Evolutionary conservation across 2,329 filamentous ascomycete genomes (phyloP).

Genomic region (Seiridium unicorne): DNA sequence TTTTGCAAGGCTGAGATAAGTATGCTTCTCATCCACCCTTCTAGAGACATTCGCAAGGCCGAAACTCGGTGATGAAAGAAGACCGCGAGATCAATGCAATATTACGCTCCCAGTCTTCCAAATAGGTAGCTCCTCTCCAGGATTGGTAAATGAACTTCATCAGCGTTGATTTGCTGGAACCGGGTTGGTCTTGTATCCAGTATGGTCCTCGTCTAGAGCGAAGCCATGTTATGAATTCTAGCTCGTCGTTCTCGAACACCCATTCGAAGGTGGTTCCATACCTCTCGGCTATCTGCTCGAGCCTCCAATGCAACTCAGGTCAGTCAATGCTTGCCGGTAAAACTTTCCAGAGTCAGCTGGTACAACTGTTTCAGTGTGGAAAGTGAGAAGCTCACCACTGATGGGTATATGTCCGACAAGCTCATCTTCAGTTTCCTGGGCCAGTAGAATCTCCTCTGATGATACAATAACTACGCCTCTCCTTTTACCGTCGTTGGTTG

Average conservation of each 20-base stretch:
- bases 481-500: too few species aligned
- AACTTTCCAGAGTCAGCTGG: not conserved
- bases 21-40: not conserved
- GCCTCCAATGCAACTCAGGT: not conserved
- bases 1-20: not conserved
- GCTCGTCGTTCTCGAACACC: not conserved
- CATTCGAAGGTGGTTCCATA: not conserved
- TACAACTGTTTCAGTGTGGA: too few species aligned
- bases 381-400: too few species aligned
- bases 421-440: too few species aligned
- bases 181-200: not conserved
- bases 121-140: not conserved
- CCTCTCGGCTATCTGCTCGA: not conserved
- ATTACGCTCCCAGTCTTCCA: not conserved
- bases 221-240: not conserved
- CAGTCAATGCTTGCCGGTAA: too few species aligned
- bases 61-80: not conserved
- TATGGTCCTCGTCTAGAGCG: not conserved
- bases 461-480: too few species aligned
- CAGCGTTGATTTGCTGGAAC: not conserved
- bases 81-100: not conserved
- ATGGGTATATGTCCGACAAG: too few species aligned
- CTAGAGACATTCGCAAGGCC: not conserved
- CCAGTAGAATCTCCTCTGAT: too few species aligned
- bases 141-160: not conserved